These are phyloP conservation scores for Polychaeton citri DNA, from an alignment of 2,329 filamentous ascomycete species.

Conservation along the genomic window DNA sequence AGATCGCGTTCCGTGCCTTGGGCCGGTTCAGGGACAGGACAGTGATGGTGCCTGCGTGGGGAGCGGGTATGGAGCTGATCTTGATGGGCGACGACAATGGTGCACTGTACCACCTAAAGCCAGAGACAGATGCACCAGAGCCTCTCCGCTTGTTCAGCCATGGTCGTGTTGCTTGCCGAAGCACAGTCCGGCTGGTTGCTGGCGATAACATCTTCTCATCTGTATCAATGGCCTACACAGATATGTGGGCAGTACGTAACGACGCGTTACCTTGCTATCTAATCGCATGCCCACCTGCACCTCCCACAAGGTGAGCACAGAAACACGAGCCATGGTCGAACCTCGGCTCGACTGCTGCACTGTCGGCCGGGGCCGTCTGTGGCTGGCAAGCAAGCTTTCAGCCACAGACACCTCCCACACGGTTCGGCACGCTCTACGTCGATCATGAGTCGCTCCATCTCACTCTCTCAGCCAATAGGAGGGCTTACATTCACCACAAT, in stretches of 20 bases:
- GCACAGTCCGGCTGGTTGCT: background rate
- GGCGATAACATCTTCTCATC: background rate
- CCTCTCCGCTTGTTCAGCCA: background rate
- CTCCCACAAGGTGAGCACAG: no score
- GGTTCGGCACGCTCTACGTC: no score
- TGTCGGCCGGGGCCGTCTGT: no score
- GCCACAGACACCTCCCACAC: no score
- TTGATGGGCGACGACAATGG: constrained; percentile 36
- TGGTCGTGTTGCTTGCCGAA: background rate
- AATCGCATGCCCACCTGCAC: no score
- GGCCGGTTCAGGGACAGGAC: constrained; percentile 81
- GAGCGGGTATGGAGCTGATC: constrained; percentile 61
- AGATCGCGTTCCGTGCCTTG: constrained; percentile 80
- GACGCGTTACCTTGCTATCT: background rate
- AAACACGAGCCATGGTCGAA: no score
- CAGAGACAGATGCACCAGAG: background rate
- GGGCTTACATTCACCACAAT: no score
- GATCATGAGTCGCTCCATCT: no score
- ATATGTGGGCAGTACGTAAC: background rate
- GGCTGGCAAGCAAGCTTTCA: no score
- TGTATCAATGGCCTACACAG: background rate
- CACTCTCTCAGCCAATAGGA: no score
- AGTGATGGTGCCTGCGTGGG: constrained; percentile 70
- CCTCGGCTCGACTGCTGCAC: no score
- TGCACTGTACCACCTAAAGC: constrained; percentile 6